A percentile compares a stretch with the other conserved stretches of the same genome.
phyloP scores from a whole-genome alignment of 768 basidiomycete genomes.

The Russula sp. region DNA sequence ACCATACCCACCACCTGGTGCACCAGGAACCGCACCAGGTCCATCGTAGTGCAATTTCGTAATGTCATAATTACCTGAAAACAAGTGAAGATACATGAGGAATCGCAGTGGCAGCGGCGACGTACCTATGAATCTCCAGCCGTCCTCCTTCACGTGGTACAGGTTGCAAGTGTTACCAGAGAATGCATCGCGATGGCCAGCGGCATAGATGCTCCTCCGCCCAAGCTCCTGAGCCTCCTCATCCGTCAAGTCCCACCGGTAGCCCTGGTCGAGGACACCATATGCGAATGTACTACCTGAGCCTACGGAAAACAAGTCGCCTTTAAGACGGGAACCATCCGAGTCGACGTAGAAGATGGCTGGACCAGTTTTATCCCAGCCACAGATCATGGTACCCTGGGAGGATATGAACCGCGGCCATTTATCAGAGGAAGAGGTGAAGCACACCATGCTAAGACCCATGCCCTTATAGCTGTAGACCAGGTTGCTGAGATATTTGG shows the following conservation, averaged over 20 bases:
- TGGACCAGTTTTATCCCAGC: conserved; percentile 99
- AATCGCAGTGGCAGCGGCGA: conserved; percentile 12
- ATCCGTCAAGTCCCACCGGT: conserved; percentile 86
- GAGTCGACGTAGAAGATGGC: conserved; percentile 97
- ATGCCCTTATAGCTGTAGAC: conserved; percentile 98
- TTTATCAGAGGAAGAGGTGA: neutral
- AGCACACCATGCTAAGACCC: conserved; percentile 94
- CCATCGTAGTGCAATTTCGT: conserved; percentile 89
- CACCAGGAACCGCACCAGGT: conserved; percentile 58
- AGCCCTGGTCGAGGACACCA: conserved; percentile 94
- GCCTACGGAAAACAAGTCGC: conserved; percentile 97
- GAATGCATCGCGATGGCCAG: conserved; percentile 93
- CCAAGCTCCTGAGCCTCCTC: conserved; percentile 94
- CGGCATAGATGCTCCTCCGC: conserved; percentile 89
- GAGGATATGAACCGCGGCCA: neutral
- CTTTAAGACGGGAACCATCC: conserved; percentile 91
- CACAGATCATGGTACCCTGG: conserved; percentile 98
- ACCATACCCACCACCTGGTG: conserved; percentile 64
- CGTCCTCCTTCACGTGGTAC: conserved; percentile 90
- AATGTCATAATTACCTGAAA: conserved; percentile 84
- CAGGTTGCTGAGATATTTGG: conserved; percentile 94
- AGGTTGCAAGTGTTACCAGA: conserved; percentile 95
- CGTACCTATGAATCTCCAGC: conserved; percentile 94
- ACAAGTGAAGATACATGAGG: conserved; percentile 14
- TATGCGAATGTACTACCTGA: conserved; percentile 99